phyloP scores from a whole-genome alignment of 108 stramenopile genomes.

The Cyclotella baltica region DNA sequence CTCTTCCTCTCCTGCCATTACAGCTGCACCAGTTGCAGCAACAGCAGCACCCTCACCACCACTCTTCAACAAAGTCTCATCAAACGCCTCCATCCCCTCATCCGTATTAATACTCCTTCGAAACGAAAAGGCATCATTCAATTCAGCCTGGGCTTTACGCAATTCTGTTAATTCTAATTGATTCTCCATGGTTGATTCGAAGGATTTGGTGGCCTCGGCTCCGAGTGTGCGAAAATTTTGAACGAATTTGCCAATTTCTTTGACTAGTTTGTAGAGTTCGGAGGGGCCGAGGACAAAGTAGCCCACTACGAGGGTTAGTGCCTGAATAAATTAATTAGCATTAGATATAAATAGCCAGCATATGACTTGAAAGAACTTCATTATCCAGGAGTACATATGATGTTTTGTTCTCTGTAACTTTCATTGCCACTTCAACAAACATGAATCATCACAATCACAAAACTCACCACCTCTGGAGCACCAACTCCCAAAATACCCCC shows the following conservation, averaged over 20 bases:
- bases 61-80: not conserved
- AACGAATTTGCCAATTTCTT: constrained; percentile 88
- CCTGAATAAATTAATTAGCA: no score
- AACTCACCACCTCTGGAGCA: constrained; percentile 82
- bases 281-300: constrained; percentile 90
- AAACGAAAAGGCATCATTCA: constrained; percentile 88
- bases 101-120: constrained; percentile 90
- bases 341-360: not conserved
- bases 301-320: constrained; percentile 81
- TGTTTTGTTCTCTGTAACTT: no score
- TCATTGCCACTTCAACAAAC: no score
- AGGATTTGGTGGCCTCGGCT: constrained; percentile 70
- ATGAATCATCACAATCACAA: not conserved
- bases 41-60: constrained; percentile 9
- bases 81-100: constrained; percentile 58
- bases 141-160: constrained; percentile 79
- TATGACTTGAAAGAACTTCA: no score
- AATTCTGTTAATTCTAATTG: constrained; percentile 87
- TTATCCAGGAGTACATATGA: no score
- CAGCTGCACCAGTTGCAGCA: constrained; percentile 29
- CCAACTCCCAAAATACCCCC: constrained; percentile 87
- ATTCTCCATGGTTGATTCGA: constrained; percentile 85
- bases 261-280: constrained; percentile 88
- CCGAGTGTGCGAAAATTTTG: constrained; percentile 80
- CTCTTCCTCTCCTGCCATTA: constrained; percentile 33